Evolutionary conservation across 139 green algal genomes (phyloP), one percentile per base, ranked within the genome.

Genomic region (Pleodorina starrii): DNA sequence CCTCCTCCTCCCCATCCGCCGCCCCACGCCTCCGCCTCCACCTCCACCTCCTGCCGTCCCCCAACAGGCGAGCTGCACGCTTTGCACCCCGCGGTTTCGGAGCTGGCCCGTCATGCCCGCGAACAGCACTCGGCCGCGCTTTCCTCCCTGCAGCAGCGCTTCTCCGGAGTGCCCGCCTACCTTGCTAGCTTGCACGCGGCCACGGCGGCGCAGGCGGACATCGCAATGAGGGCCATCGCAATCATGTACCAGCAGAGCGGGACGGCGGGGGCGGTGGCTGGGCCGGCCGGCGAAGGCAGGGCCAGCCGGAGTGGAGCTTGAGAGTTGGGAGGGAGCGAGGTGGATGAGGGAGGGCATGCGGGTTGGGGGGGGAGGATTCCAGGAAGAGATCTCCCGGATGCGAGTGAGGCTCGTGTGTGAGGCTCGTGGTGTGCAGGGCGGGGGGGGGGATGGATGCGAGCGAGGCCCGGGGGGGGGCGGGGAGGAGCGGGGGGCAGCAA

Each of bases 11-110:
- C n/a, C 68, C 10, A 5, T 25, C 32, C 11, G 17, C 29, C 23
- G 17, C 32, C 35, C 32, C 51, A 17, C 35, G 1, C 68, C 27
- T 38, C 32, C 48, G 29, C 43, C 12, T 43, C n/a, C 29, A 40
- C 14, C 40, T 29, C 81, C 57, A 38, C 57, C 36, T n/a, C 27
- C n/a, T n/a, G 6, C 1, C 0, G 1, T 5, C 60, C 80, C n/a
- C n/a, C n/a, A n/a, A n/a, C 63, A 89, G 84, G 84, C 17, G 84
- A 89, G 84, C 84, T 89, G 36, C 84, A 89, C 51, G 23, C 69
- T 35, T 36, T 89, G 46, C 84, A 89, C 71, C 84, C 84, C 38
- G 69, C 51, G 42, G 27, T 89, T 48, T 68, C 84, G 27, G 84
- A 82, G 48, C 84, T 89, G 38, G 69, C 36, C 12, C 69, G 25